Evolutionary conservation across 129 eudicot genomes (phyloP).

Genomic region (Saussurea involucrata): DNA sequence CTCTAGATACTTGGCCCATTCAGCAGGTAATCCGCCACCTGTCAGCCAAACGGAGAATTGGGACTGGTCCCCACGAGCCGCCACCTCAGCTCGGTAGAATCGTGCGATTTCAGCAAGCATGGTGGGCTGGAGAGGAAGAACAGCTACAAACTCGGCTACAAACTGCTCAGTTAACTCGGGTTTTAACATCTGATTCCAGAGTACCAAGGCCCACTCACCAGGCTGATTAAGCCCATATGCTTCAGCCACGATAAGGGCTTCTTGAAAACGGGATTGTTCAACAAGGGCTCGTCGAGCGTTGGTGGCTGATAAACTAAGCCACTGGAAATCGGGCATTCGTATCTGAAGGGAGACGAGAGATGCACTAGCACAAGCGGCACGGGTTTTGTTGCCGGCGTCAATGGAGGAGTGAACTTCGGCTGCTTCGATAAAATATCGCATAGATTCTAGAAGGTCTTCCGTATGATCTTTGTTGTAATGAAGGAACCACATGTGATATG

Average conservation of each 20-base stretch:
- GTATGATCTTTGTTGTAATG: constrained; percentile 86
- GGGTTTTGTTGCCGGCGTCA: constrained; percentile 95
- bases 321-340: constrained; percentile 87
- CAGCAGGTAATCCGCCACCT: constrained; percentile 93
- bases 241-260: constrained; percentile 93
- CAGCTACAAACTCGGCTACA: constrained; percentile 94
- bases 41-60: constrained; percentile 93
- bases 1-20: constrained; percentile 88
- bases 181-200: constrained; percentile 97
- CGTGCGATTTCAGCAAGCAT: constrained; percentile 87
- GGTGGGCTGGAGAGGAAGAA: constrained; percentile 76
- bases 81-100: constrained; percentile 84
- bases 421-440: constrained; percentile 91
- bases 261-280: constrained; percentile 91
- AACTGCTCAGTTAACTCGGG: constrained; percentile 89
- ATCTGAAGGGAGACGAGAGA: constrained; percentile 94
- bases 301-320: constrained; percentile 83
- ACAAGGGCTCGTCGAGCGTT: constrained; percentile 83
- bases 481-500: constrained; percentile 73
- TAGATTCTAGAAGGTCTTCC: constrained; percentile 90
- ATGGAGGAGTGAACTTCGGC: constrained; percentile 95
- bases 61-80: constrained; percentile 93
- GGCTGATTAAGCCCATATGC: constrained; percentile 95
- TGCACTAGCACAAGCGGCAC: constrained; percentile 80
- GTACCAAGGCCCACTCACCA: constrained; percentile 94